Percentiles rank a stretch among this genome's conserved stretches.
Conservation (phyloP, 129 eudicot genomes). For the Flaveria ramosissima region DNA sequence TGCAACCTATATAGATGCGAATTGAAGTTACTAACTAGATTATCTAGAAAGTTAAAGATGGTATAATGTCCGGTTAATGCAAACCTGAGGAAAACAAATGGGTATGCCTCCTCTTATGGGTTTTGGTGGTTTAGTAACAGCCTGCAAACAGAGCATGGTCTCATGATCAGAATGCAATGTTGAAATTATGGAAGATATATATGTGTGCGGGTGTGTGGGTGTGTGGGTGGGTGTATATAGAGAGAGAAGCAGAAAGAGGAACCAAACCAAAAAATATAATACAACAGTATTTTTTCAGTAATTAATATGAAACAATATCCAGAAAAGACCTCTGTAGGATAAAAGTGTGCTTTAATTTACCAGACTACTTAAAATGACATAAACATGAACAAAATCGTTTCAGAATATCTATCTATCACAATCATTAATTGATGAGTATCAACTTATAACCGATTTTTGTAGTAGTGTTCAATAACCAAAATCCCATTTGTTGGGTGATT, state of each 20-base stretch:
- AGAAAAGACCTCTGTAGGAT: not conserved
- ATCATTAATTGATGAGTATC: not conserved
- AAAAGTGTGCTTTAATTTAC: not conserved
- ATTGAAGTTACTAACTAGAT: conserved; percentile 26
- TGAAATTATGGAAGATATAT: not conserved
- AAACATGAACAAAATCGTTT: not conserved
- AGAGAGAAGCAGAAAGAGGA: not conserved
- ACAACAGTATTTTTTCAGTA: not conserved
- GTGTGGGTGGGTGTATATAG: not conserved
- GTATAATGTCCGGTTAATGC: conserved; percentile 15
- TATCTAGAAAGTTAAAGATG: conserved; percentile 1
- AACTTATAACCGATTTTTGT: not conserved
- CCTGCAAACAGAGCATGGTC: conserved; percentile 44
- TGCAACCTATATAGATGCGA: conserved; percentile 52
- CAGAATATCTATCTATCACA: not conserved
- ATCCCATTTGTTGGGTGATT: not conserved
- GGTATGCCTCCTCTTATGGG: conserved; percentile 80
- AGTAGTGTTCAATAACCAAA: not conserved
- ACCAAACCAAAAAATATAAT: not conserved
- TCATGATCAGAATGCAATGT: conserved; percentile 19
- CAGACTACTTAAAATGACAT: not conserved
- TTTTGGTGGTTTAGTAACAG: conserved; percentile 64
- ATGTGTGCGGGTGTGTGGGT: not conserved
- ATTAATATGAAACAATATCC: not conserved
- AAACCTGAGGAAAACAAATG: conserved; percentile 87